phyloP scores from a whole-genome alignment of 352 stramenopile species.

The Pythium monospermum region DNA sequence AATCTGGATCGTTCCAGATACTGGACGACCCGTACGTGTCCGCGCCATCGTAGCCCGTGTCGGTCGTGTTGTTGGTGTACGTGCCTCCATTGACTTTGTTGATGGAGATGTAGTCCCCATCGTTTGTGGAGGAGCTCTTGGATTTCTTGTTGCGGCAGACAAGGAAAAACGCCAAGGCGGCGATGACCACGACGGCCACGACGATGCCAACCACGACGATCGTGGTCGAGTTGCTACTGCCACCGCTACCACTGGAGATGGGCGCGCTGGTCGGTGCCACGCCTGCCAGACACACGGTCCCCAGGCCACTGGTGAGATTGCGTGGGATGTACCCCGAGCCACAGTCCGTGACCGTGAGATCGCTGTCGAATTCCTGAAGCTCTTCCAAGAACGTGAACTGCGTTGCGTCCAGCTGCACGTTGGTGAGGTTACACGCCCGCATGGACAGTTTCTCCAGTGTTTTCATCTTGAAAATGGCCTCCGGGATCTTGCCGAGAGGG shows the following conservation, averaged over 20 bases:
- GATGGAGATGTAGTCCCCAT: not conserved
- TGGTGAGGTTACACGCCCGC: constrained; percentile 45
- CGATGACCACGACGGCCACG: not conserved
- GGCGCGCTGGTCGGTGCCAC: constrained; percentile 6
- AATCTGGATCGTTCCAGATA: constrained; percentile 63
- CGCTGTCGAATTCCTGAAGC: constrained; percentile 36
- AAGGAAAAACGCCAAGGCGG: not conserved
- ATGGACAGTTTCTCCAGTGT: constrained; percentile 47
- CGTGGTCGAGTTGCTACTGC: not conserved
- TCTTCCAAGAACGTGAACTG: constrained; percentile 39
- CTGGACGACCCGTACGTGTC: constrained; percentile 38
- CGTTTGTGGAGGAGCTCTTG: not conserved
- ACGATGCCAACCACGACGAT: not conserved
- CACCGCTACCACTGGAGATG: not conserved
- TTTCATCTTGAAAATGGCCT: constrained; percentile 37
- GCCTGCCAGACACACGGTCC: constrained; percentile 22
- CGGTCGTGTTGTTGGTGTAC: constrained; percentile 23
- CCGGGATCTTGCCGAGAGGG: constrained; percentile 35
- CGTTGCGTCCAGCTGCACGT: constrained; percentile 34
- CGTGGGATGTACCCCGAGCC: constrained; percentile 8
- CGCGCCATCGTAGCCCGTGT: constrained; percentile 30
- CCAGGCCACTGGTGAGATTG: not conserved
- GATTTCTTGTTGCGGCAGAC: not conserved
- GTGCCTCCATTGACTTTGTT: constrained; percentile 26
- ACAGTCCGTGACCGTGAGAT: constrained; percentile 37